A percentile compares a stretch with the other conserved stretches of the same genome.
Conservation (phyloP, 768 basidiomycete genomes). For the Kwoniella shandongensis region DNA sequence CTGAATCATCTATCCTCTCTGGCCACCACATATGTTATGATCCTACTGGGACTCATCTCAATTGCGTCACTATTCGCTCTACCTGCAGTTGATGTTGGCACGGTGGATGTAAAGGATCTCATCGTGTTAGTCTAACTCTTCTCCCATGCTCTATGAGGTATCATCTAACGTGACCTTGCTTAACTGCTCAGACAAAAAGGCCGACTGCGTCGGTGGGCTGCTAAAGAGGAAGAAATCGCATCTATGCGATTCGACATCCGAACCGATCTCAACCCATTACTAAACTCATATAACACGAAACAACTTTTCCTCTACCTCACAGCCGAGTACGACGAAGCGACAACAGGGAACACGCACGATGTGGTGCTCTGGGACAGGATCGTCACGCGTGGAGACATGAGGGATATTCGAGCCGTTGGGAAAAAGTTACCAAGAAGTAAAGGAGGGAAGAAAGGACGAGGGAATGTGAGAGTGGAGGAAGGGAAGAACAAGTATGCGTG, state of each 20-base stretch:
- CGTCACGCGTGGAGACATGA: conserved; percentile 32
- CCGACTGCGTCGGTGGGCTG: conserved; percentile 38
- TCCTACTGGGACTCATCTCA: conserved; percentile 43
- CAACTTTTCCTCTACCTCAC: conserved; percentile 47
- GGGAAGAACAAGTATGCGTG: conserved; percentile 47
- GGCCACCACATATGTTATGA: conserved; percentile 45
- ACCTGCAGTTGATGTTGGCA: conserved; percentile 35
- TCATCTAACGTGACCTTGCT: conserved; percentile 1
- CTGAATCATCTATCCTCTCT: conserved; percentile 43
- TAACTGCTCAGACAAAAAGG: conserved; percentile 34
- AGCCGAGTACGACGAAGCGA: conserved; percentile 34
- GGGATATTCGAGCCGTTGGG: conserved; percentile 41
- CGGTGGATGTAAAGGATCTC: conserved; percentile 43
- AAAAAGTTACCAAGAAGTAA: conserved; percentile 32
- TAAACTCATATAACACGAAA: conserved; percentile 50
- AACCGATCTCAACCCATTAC: conserved; percentile 41
- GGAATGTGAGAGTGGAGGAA: conserved; percentile 42
- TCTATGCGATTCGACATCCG: conserved; percentile 44
- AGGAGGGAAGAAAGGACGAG: conserved; percentile 38
- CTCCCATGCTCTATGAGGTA: not conserved
- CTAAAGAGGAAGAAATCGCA: conserved; percentile 43
- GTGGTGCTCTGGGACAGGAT: conserved; percentile 48
- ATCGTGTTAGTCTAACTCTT: conserved; percentile 30
- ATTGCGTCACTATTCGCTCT: conserved; percentile 38
- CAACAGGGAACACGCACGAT: conserved; percentile 26